These are phyloP conservation scores for Cladophialophora yegresii DNA, from an alignment of 2,329 filamentous ascomycete species.

Conservation along the genomic window DNA sequence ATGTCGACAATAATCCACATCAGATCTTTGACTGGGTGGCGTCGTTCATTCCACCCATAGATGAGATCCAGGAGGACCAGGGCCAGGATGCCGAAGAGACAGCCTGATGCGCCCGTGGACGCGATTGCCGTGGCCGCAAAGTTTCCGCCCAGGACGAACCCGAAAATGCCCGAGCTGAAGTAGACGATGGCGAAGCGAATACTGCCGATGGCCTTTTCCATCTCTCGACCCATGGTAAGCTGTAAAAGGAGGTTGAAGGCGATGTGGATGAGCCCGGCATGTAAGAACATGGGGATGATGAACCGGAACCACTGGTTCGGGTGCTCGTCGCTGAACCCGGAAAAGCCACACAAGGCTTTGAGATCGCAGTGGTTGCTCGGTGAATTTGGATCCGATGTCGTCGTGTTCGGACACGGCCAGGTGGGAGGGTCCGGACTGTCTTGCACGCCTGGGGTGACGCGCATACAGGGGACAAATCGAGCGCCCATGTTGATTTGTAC, in stretches of 20 bases:
- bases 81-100: conserved; percentile 88
- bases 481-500: conserved; percentile 97
- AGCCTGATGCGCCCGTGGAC: conserved; percentile 85
- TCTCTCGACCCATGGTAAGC: conserved; percentile 83
- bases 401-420: conserved; percentile 83
- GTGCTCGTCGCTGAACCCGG: conserved; percentile 68
- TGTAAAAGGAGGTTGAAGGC: conserved; percentile 93
- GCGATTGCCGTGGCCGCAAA: conserved; percentile 79
- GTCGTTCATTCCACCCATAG: conserved; percentile 85
- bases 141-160: conserved; percentile 92
- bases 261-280: conserved; percentile 91
- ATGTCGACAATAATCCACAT: conserved; percentile 84
- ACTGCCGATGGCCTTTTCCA: conserved; percentile 86
- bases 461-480: conserved; percentile 92
- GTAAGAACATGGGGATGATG: conserved; percentile 92
- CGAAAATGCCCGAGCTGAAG: conserved; percentile 87
- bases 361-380: conserved; percentile 67
- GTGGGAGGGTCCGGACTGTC: conserved; percentile 40
- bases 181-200: conserved; percentile 90
- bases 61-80: conserved; percentile 84
- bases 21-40: conserved; percentile 77
- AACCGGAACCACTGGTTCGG: conserved; percentile 98
- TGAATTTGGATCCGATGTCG: conserved; percentile 56
- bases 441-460: conserved; percentile 58
- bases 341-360: conserved; percentile 80